Evolutionary conservation across 495 filamentous ascomycete genomes (phyloP).

Genomic region (Pyrenula massariospora): DNA sequence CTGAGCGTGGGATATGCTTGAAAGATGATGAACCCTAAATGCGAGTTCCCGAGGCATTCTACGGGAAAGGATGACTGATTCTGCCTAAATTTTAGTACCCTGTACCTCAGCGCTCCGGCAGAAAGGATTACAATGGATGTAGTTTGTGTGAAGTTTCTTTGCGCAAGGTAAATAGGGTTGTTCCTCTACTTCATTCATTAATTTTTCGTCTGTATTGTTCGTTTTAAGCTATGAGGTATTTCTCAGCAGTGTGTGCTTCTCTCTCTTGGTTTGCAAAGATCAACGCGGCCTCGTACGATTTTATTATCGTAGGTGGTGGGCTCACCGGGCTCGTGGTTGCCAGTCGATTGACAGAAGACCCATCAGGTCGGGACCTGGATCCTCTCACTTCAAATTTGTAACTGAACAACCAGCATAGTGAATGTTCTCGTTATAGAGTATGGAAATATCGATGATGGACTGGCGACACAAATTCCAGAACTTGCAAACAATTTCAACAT

Average conservation of each 20-base stretch:
- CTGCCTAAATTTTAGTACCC: too few relatives aligned
- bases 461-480: background rate
- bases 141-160: too few relatives aligned
- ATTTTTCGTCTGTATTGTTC: too few relatives aligned
- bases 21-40: too few relatives aligned
- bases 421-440: background rate
- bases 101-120: too few relatives aligned
- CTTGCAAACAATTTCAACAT: background rate
- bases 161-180: too few relatives aligned
- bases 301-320: slow-evolving; percentile 28
- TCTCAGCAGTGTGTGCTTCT: background rate
- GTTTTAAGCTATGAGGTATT: too few relatives aligned
- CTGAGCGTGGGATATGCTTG: too few relatives aligned
- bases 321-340: slow-evolving; percentile 35
- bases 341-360: slow-evolving; percentile 30
- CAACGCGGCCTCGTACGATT: slow-evolving; percentile 27
- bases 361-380: background rate
- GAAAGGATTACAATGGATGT: too few relatives aligned
- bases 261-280: background rate
- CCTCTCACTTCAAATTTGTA: background rate
- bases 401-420: background rate
- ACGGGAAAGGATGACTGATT: too few relatives aligned
- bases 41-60: too few relatives aligned
- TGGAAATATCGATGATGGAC: background rate
- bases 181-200: too few relatives aligned